Evolutionary conservation across 345 rosid species (phyloP), one percentile per base, ranked within the genome.

Genomic region (Capsella bursapastoris): DNA sequence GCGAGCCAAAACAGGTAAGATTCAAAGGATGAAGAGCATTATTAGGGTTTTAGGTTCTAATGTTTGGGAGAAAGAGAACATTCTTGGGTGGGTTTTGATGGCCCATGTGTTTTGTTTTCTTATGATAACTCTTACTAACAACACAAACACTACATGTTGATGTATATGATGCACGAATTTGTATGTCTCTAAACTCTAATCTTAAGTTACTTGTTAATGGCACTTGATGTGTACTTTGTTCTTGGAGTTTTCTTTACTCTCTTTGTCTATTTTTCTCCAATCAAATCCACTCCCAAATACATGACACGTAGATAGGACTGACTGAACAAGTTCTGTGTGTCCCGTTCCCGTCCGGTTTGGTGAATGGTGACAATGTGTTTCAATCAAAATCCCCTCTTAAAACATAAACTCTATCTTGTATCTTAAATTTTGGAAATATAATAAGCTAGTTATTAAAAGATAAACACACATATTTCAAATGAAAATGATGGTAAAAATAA

Each of bases 11-110:
- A 61, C 69, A 68, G 63, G 64, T 44, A 60, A 31, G 74, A 52
- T 60, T 50, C 74, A 75, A 31, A 60, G 59, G 52, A 60, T 27
- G 50, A 28, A 28, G 18, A 50, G 22, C 73, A 75, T 68, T 48
- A 68, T 68, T 22, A 55, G 47, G 80, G 80, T 56, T 64, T 64
- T 45, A 56, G 71, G 65, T 70, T 70, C 66, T 44, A 8, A 63
- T 76, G 80, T 70, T 76, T 29, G 47, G 22, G 40, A 48, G 65
- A 64, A 76, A 69, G 71, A 76, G 55, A 55, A 70, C 80, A 76
- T 76, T 70, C 75, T 22, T 76, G 71, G 79, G 53, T 76, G 45
- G 66, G 66, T 63, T 76, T 70, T 47, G 60, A 14, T 76, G 80
- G 75, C 70, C 80, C 66, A 76, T 76, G 59, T 76, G 80, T 76